phyloP scores from a whole-genome alignment of 495 filamentous ascomycete species.

The Aspergillus homomorphus region DNA sequence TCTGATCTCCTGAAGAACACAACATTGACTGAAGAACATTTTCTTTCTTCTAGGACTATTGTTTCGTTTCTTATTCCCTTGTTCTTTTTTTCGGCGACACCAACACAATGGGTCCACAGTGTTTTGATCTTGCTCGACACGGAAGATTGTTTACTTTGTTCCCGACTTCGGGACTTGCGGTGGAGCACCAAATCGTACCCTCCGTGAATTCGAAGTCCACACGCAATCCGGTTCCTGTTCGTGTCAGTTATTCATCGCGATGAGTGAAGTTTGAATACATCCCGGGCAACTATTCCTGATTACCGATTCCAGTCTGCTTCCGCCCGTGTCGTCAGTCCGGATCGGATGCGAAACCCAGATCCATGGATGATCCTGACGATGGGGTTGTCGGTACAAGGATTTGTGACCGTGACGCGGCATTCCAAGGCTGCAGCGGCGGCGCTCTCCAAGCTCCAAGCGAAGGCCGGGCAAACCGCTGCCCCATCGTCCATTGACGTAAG shows the following conservation, averaged over 20 bases:
- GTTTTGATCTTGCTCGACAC: conserved; percentile 23
- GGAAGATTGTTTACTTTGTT: conserved; percentile 22
- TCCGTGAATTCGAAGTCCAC: not conserved
- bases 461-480: no score
- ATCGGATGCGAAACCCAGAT: no score
- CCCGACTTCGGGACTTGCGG: conserved; percentile 9
- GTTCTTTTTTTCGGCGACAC: not conserved
- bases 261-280: no score
- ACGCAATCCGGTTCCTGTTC: not conserved
- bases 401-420: no score
- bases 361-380: no score
- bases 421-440: no score
- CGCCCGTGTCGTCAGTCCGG: no score
- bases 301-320: not conserved
- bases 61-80: not conserved
- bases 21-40: not conserved
- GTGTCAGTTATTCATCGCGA: no score
- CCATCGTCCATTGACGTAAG: not conserved
- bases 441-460: no score
- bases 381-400: no score
- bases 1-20: not conserved
- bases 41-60: not conserved
- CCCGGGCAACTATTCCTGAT: not conserved
- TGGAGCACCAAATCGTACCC: conserved; percentile 11
- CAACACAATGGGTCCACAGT: not conserved